A percentile compares a stretch with the other conserved stretches of the same genome.
Evolutionary conservation across 495 filamentous ascomycete species (phyloP).

Genomic region (Haplographium delicatum): DNA sequence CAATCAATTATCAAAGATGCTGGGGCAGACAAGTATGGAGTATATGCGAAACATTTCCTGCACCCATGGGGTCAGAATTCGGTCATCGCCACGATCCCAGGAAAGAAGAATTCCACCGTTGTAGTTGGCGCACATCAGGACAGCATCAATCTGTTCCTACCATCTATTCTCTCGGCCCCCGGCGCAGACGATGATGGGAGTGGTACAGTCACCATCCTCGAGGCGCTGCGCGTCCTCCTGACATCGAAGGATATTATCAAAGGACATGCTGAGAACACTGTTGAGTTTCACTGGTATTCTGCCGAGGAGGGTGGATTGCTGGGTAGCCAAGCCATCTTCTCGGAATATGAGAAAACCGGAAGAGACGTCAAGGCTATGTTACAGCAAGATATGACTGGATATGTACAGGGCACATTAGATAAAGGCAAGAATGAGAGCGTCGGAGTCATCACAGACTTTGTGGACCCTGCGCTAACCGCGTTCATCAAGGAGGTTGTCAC

Average conservation of each 20-base stretch:
- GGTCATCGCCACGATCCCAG: slow-evolving; percentile 90
- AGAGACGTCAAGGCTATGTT: slow-evolving; percentile 93
- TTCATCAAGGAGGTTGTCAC: slow-evolving; percentile 91
- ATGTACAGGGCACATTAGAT: slow-evolving; percentile 73
- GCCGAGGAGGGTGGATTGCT: slow-evolving; percentile 90
- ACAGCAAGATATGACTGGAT: slow-evolving; percentile 99
- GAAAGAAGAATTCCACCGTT: slow-evolving; percentile 80
- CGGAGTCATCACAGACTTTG: slow-evolving; percentile 91
- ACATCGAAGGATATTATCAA: slow-evolving; percentile 32
- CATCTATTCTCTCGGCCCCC: slow-evolving; percentile 66
- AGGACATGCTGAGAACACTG: slow-evolving; percentile 65
- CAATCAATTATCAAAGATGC: slow-evolving; percentile 60
- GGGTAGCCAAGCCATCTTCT: slow-evolving; percentile 62
- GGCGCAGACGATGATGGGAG: slow-evolving; percentile 59
- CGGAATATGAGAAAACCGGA: slow-evolving; percentile 67
- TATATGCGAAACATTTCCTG: slow-evolving; percentile 63
- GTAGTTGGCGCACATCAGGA: slow-evolving; percentile 59
- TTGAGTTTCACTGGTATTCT: slow-evolving; percentile 96
- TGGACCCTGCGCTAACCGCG: slow-evolving; percentile 71
- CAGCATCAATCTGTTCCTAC: slow-evolving; percentile 49
- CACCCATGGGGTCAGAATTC: slow-evolving; percentile 89
- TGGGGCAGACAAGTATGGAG: slow-evolving; percentile 63
- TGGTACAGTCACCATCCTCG: slow-evolving; percentile 56
- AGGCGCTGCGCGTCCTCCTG: slow-evolving; percentile 55
- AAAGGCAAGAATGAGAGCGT: slow-evolving; percentile 81